phyloP scores from a whole-genome alignment of 352 stramenopile species.

The Phytophthora litchii region DNA sequence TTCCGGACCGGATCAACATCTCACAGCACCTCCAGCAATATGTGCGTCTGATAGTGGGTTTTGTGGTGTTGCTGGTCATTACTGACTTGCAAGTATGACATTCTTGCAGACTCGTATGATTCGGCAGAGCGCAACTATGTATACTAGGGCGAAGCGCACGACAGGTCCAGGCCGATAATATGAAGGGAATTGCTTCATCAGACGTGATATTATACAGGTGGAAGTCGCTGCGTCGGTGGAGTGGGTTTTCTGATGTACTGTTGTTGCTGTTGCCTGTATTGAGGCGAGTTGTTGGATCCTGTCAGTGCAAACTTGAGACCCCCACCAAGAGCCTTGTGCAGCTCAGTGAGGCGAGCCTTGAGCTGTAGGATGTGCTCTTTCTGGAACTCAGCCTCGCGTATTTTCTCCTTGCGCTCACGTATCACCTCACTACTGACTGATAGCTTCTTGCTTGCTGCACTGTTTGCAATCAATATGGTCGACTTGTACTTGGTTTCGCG shows the following conservation, averaged over 20 bases:
- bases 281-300: conserved; percentile 38
- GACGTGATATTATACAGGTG: conserved; percentile 65
- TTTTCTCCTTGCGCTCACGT: conserved; percentile 51
- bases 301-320: conserved; percentile 60
- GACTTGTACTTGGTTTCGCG: conserved; percentile 53
- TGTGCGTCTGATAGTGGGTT: conserved; percentile 31
- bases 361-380: conserved; percentile 77
- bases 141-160: conserved; percentile 73
- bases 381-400: conserved; percentile 71
- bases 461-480: conserved; percentile 26
- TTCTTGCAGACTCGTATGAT: conserved; percentile 70
- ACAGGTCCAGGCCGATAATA: conserved; percentile 20
- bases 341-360: conserved; percentile 57
- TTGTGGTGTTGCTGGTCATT: not conserved
- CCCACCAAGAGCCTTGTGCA: conserved; percentile 72
- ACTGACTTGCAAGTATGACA: not conserved
- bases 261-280: conserved; percentile 33
- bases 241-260: conserved; percentile 38
- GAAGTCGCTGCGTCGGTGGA: conserved; percentile 56
- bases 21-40: conserved; percentile 82
- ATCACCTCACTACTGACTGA: conserved; percentile 21
- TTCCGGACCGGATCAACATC: conserved; percentile 87
- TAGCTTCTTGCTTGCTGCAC: conserved; percentile 22
- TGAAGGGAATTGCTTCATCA: not conserved
- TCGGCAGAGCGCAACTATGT: conserved; percentile 83